Percentiles rank a stretch among this genome's conserved stretches.
These are phyloP conservation scores for Leccinum subrobustum DNA, from an alignment of 1,284 basidiomycete species.

Conservation along the genomic window DNA sequence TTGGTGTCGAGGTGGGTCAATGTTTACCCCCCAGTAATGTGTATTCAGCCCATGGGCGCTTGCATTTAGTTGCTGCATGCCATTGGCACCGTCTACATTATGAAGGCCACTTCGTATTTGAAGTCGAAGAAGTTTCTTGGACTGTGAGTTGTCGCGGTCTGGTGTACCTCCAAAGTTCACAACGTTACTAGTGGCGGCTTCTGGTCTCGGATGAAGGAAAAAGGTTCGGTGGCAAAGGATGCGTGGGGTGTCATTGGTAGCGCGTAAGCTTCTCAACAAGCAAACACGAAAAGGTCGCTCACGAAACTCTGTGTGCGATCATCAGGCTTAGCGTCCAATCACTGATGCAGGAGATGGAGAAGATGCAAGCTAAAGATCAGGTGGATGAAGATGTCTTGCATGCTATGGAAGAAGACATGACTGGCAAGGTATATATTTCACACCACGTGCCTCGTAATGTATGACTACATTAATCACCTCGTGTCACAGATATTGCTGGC, in stretches of 20 bases:
- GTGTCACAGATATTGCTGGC: constrained; percentile 78
- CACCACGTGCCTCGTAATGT: background rate
- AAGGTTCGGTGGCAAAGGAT: constrained; percentile 89
- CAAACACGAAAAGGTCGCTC: background rate
- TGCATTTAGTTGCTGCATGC: constrained; percentile 68
- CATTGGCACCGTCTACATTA: constrained; percentile 89
- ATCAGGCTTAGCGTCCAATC: constrained; percentile 37
- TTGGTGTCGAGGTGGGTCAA: constrained; percentile 85
- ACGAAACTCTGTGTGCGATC: constrained; percentile 3
- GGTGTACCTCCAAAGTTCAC: constrained; percentile 23
- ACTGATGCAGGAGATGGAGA: constrained; percentile 83
- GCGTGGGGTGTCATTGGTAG: constrained; percentile 92
- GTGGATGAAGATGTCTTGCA: constrained; percentile 81
- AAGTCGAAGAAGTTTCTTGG: constrained; percentile 92
- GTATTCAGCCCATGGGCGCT: background rate
- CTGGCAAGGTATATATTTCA: constrained; percentile 66
- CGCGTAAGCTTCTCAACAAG: constrained; percentile 61
- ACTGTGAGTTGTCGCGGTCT: constrained; percentile 51
- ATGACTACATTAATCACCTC: background rate
- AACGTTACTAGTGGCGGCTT: constrained; percentile 74
- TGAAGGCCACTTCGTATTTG: constrained; percentile 90
- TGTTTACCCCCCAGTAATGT: background rate
- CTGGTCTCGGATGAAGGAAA: constrained; percentile 94
- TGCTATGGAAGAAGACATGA: constrained; percentile 91
- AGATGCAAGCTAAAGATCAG: constrained; percentile 85